phyloP scores from a whole-genome alignment of 352 stramenopile species.

The Phytophthora nicotianae region DNA sequence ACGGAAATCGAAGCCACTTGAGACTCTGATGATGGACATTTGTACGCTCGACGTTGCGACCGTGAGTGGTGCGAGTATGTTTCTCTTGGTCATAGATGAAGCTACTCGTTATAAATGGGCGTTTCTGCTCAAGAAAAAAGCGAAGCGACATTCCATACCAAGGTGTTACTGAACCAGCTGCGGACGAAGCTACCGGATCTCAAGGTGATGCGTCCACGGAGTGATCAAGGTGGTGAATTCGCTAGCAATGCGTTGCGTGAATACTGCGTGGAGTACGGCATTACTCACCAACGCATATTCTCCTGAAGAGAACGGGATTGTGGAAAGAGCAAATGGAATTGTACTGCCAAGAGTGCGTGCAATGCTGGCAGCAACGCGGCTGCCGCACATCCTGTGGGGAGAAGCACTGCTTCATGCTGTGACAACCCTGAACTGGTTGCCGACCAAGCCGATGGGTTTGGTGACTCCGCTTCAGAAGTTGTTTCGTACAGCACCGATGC shows the following conservation, averaged over 20 bases:
- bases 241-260: neutral
- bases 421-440: no score
- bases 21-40: neutral
- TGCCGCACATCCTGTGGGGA: neutral
- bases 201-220: neutral
- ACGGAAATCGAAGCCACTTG: neutral
- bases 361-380: neutral
- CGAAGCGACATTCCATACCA: neutral
- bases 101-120: neutral
- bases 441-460: no score
- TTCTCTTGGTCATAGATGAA: neutral
- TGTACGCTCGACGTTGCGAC: neutral
- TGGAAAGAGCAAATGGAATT: neutral
- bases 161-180: neutral
- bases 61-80: neutral
- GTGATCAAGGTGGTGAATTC: neutral
- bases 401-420: no score
- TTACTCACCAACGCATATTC: neutral
- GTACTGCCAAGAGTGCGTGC: neutral
- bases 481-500: no score
- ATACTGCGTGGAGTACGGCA: neutral
- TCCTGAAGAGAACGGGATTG: neutral
- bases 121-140: neutral
- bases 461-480: no score
- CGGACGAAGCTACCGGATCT: neutral